phyloP scores from a whole-genome alignment of 2,329 filamentous ascomycete species.

The Trichoderma asperellum region DNA sequence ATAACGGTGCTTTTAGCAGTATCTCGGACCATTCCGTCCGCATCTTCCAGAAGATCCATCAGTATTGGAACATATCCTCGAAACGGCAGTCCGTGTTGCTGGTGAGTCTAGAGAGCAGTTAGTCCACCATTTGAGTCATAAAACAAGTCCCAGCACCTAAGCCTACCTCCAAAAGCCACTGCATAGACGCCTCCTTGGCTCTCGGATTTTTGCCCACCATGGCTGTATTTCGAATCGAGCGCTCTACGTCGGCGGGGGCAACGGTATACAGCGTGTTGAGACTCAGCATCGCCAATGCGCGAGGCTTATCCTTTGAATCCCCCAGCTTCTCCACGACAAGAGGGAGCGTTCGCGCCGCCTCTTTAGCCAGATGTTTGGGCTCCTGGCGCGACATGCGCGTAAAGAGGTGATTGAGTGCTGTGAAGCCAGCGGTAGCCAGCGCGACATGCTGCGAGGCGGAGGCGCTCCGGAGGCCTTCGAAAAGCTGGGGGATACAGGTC shows the following conservation, averaged over 20 bases:
- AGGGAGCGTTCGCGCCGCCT: constrained; percentile 72
- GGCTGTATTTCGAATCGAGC: constrained; percentile 75
- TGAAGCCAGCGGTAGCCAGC: constrained; percentile 82
- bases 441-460: constrained; percentile 76
- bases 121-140: constrained; percentile 28
- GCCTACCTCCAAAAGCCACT: constrained; percentile 77
- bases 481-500: constrained; percentile 68
- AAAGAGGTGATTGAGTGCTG: constrained; percentile 82
- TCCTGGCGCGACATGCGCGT: constrained; percentile 87
- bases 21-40: constrained; percentile 85
- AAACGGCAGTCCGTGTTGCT: constrained; percentile 78
- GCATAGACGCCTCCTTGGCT: constrained; percentile 82
- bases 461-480: constrained; percentile 78
- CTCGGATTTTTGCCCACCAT: constrained; percentile 80
- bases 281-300: constrained; percentile 72
- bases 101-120: constrained; percentile 67
- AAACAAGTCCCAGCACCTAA: background rate
- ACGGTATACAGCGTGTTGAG: constrained; percentile 77
- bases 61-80: constrained; percentile 79
- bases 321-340: constrained; percentile 83
- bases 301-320: constrained; percentile 84
- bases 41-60: constrained; percentile 87
- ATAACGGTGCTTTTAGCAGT: constrained; percentile 81
- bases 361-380: constrained; percentile 69
- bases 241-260: constrained; percentile 74